Conservation (phyloP, 257 asterid genomes). For the Lantana camara region DNA sequence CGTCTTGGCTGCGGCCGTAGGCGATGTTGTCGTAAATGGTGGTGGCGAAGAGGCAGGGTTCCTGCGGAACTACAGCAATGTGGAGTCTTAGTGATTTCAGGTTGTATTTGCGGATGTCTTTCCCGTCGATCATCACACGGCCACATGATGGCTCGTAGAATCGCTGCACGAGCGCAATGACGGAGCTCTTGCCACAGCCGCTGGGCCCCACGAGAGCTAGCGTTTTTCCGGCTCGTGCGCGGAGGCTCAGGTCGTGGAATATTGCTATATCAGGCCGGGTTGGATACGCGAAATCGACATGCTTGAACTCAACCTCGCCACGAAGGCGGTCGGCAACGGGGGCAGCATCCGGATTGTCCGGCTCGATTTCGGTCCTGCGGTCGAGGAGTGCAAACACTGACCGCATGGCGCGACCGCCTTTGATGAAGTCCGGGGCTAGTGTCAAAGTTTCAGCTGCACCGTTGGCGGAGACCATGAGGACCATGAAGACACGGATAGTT, state of each 20-base stretch:
- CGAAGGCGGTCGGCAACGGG: slow-evolving; percentile 55
- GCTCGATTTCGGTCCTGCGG: slow-evolving; percentile 78
- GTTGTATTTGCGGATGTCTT: slow-evolving; percentile 74
- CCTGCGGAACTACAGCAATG: slow-evolving; percentile 80
- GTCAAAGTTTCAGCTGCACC: slow-evolving; percentile 94
- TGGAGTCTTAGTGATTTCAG: slow-evolving; percentile 64
- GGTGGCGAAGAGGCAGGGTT: slow-evolving; percentile 80
- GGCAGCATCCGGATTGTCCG: slow-evolving; percentile 59
- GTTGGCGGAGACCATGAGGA: slow-evolving; percentile 91
- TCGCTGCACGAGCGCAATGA: slow-evolving; percentile 61
- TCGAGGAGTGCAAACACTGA: slow-evolving; percentile 86
- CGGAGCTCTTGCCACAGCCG: slow-evolving; percentile 83
- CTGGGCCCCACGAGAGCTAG: slow-evolving; percentile 93
- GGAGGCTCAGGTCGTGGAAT: slow-evolving; percentile 62
- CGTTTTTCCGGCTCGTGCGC: slow-evolving; percentile 79
- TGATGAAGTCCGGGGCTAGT: slow-evolving; percentile 85
- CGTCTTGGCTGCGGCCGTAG: slow-evolving; percentile 48
- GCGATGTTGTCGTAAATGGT: slow-evolving; percentile 79
- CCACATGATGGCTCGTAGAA: slow-evolving; percentile 86
- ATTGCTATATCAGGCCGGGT: slow-evolving; percentile 63
- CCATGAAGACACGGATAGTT: slow-evolving; percentile 92
- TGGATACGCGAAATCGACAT: slow-evolving; percentile 84
- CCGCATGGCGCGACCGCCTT: slow-evolving; percentile 90
- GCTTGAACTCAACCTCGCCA: slow-evolving; percentile 82
- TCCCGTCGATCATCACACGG: slow-evolving; percentile 71